Conservation (phyloP, 2,329 filamentous ascomycete genomes). For the Claviceps quebecensis region DNA sequence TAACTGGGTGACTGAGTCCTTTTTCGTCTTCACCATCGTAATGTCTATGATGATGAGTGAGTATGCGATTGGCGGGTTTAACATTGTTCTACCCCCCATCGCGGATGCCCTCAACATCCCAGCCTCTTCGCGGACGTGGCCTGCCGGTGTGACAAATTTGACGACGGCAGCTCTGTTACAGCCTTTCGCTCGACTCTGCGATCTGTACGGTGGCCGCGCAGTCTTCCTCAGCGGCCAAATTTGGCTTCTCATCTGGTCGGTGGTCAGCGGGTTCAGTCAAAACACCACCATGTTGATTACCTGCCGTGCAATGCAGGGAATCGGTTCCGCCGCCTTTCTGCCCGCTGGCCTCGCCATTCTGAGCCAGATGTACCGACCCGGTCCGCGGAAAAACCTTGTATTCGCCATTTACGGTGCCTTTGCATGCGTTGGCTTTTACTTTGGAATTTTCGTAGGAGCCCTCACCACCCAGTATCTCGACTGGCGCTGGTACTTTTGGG, state of each 20-base stretch:
- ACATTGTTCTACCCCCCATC: slow-evolving; percentile 55
- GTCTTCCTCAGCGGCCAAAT: slow-evolving; percentile 45
- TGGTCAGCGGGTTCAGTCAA: slow-evolving; percentile 55
- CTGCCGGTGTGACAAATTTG: slow-evolving; percentile 45
- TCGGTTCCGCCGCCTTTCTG: slow-evolving; percentile 55
- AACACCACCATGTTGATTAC: slow-evolving; percentile 58
- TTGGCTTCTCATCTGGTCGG: slow-evolving; percentile 56
- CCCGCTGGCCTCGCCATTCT: slow-evolving; percentile 60
- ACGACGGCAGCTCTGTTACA: slow-evolving; percentile 44
- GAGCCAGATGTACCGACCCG: slow-evolving; percentile 54
- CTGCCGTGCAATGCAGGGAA: slow-evolving; percentile 59
- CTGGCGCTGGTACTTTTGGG: slow-evolving; percentile 61
- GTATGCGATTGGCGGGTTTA: slow-evolving; percentile 67
- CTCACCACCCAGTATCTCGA: slow-evolving; percentile 43
- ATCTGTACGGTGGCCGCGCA: slow-evolving; percentile 47
- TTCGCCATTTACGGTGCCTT: slow-evolving; percentile 46
- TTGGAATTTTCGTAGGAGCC: slow-evolving; percentile 55
- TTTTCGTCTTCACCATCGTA: slow-evolving; percentile 48
- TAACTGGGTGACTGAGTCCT: slow-evolving; percentile 39
- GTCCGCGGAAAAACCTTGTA: slow-evolving; percentile 57
- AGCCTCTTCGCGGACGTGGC: slow-evolving; percentile 47
- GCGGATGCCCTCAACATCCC: slow-evolving; percentile 50
- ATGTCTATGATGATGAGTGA: slow-evolving; percentile 54
- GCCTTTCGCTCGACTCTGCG: slow-evolving; percentile 45
- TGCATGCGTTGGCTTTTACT: slow-evolving; percentile 44